Base-by-base conservation (phyloP, 2,329 filamentous ascomycete genomes). In the Penicillium sp. region DNA sequence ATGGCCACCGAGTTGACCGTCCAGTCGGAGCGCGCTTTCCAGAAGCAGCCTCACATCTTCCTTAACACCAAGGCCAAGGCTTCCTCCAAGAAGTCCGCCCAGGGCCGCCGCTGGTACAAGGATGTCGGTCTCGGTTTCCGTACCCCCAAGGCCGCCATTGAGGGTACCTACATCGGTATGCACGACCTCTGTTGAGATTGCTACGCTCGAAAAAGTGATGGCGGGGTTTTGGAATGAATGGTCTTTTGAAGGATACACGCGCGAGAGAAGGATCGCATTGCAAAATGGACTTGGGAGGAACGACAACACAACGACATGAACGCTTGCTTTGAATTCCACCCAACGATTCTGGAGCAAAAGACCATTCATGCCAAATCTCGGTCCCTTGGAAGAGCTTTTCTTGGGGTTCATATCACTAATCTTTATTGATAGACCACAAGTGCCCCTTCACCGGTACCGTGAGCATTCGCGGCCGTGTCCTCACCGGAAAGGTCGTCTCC, bases 1-100 rank as follows among this genome's bases (percentile, higher is more conserved):
- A 96, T 96, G 92, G 92, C 92, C 79, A 96, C 92, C 86, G 92
- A 96, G 86, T 86, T 97, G 84, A 96, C 92, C 80, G 94, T 99
- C 82, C 94, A 99, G 88, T 95, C 91, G 79, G 94, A 99, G 89
- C 93, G 94, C 85, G 94, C 94, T 86, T 99, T 90, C 90, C 94
- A 97, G 83, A 99, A 99, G 89, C 93, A 99, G 87, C 94, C 94
- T 80, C 94, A 99, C 83, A 96, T 99, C 86, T 99, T 97, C 90
- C 87, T 90, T 76, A 97, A 97, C 88, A 85, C 88, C 78, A 99
- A 99, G 89, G 83, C 84, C 79, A 91, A 92, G 85, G 81, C 87
- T 77, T 90, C 89, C 78, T 83, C 83, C 80, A 88, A 81, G 73
- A 81, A 88, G 79, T 88, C 88, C 72, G 92, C 92, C 79, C 95